Conservation (phyloP, 148 eudicot species). For the Dysphania ambrosioides region DNA sequence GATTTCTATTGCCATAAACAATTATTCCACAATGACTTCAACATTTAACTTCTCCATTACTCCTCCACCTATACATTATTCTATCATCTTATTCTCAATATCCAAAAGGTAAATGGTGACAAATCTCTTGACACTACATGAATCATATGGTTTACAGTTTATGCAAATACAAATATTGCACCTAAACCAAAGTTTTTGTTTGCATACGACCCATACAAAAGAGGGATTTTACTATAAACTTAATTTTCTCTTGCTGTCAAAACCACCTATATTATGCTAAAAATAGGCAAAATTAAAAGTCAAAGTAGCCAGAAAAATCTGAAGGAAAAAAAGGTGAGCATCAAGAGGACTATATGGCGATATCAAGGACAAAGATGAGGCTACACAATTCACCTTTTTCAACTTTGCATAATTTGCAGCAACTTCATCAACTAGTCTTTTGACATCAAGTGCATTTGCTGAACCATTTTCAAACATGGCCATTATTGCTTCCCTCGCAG, state of each 20-base stretch:
- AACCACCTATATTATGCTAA: no score
- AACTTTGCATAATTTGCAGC: slow-evolving; percentile 51
- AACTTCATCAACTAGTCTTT: slow-evolving; percentile 43
- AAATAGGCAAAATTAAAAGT: no score
- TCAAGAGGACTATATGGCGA: not conserved
- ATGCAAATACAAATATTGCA: no score
- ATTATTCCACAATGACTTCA: no score
- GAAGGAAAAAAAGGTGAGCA: not conserved
- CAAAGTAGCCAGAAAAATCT: not conserved
- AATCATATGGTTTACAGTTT: no score
- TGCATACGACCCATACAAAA: no score
- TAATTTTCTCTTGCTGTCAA: no score
- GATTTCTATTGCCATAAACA: no score
- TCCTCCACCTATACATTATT: not conserved
- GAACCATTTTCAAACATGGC: slow-evolving; percentile 35
- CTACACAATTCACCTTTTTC: slow-evolving; percentile 43
- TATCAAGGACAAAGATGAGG: not conserved
- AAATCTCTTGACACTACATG: not conserved
- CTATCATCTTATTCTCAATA: not conserved
- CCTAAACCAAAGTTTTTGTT: no score
- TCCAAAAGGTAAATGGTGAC: not conserved
- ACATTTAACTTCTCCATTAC: no score
- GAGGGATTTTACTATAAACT: no score
- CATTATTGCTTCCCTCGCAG: slow-evolving; percentile 45
- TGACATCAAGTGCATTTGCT: slow-evolving; percentile 49